A percentile compares a stretch with the other conserved stretches of the same genome.
Evolutionary conservation across 257 asterid genomes (phyloP).

Genomic region (Gardenia jasminoides): DNA sequence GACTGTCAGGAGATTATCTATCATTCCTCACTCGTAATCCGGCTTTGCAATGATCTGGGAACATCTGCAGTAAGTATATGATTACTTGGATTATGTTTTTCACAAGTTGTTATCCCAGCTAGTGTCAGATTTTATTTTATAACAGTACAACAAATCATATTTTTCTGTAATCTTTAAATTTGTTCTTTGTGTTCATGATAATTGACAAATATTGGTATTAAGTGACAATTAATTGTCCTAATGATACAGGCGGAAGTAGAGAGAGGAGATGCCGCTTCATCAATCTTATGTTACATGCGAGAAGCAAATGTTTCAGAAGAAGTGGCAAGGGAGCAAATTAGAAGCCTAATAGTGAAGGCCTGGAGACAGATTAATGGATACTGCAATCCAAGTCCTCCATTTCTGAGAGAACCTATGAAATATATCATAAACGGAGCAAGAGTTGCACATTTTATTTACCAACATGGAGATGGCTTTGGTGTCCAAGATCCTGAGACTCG

Average conservation of each 20-base stretch:
- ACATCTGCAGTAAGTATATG: conserved; percentile 54
- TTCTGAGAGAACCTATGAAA: conserved; percentile 14
- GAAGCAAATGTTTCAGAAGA: conserved; percentile 42
- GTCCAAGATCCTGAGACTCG: conserved; percentile 47
- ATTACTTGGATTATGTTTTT: background rate
- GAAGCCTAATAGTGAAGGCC: conserved; percentile 21
- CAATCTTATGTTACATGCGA: conserved; percentile 57
- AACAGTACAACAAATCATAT: too few relatives aligned
- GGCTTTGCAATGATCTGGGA: conserved; percentile 61
- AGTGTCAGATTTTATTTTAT: too few relatives aligned
- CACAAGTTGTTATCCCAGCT: background rate
- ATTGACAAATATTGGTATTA: too few relatives aligned
- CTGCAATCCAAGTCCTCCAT: background rate
- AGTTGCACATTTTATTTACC: conserved; percentile 44
- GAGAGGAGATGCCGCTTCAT: conserved; percentile 63
- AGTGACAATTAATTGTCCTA: background rate
- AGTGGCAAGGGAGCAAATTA: conserved; percentile 39
- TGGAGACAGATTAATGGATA: conserved; percentile 47
- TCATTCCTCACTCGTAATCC: conserved; percentile 41
- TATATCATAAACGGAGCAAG: conserved; percentile 44
- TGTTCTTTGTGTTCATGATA: too few relatives aligned
- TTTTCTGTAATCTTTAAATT: too few relatives aligned
- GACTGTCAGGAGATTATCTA: conserved; percentile 30
- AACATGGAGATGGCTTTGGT: conserved; percentile 69
- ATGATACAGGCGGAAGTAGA: conserved; percentile 47